phyloP scores from a whole-genome alignment of 257 asterid species.

The Handroanthus guayacan region DNA sequence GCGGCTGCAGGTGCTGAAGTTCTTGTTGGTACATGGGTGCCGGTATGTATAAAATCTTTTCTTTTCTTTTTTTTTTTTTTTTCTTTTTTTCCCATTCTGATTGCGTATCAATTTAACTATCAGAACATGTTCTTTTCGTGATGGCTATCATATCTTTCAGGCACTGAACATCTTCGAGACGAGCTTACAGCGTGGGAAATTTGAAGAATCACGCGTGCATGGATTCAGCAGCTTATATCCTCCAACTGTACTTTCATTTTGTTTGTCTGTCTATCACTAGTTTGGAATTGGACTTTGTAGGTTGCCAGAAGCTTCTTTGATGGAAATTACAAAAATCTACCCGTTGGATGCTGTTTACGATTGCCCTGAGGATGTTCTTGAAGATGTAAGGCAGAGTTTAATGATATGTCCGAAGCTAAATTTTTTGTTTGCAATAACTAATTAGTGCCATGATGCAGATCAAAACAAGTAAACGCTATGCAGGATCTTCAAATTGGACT shows the following conservation, averaged over 20 bases:
- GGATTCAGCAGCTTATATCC: conserved; percentile 31
- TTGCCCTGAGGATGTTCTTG: conserved; percentile 93
- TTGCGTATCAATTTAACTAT: neutral
- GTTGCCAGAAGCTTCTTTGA: conserved; percentile 94
- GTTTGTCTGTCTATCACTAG: conserved; percentile 23
- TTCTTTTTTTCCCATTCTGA: too few species aligned
- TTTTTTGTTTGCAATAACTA: neutral
- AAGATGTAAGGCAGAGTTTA: conserved; percentile 64
- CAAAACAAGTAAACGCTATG: conserved; percentile 84
- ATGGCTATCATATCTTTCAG: conserved; percentile 40
- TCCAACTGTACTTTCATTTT: conserved; percentile 3
- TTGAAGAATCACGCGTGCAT: conserved; percentile 91
- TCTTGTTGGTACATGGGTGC: conserved; percentile 99
- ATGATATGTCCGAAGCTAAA: neutral
- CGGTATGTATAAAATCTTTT: conserved; percentile 63
- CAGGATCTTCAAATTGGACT: conserved; percentile 93
- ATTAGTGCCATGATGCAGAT: conserved; percentile 56
- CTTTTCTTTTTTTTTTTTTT: neutral
- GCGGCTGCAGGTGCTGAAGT: conserved; percentile 98
- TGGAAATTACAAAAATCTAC: conserved; percentile 91
- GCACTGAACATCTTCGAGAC: conserved; percentile 91
- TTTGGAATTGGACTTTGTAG: conserved; percentile 46
- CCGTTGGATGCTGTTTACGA: conserved; percentile 96
- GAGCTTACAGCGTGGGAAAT: conserved; percentile 92
- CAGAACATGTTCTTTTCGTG: conserved; percentile 29